A percentile compares a stretch with the other conserved stretches of the same genome.
phyloP scores from a whole-genome alignment of 2,329 filamentous ascomycete genomes.

The Periglandula ipomoeae region DNA sequence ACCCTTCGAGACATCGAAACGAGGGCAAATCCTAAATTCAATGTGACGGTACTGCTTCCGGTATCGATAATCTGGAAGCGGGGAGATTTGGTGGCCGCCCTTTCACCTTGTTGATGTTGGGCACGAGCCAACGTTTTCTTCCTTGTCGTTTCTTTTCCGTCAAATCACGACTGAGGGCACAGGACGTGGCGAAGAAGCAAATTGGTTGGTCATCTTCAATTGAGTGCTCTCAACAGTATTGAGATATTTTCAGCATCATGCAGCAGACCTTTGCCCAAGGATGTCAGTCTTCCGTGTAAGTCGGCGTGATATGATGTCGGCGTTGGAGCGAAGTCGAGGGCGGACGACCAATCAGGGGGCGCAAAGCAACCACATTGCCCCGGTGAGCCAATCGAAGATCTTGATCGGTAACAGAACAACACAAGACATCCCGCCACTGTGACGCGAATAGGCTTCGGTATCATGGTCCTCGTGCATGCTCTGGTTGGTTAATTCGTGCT shows the following conservation, averaged over 20 bases:
- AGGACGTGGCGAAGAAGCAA: not conserved
- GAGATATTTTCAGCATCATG: not conserved
- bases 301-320: not conserved
- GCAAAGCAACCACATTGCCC: slow-evolving; percentile 7
- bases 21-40: not conserved
- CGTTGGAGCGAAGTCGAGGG: not conserved
- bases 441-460: not conserved
- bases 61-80: not conserved
- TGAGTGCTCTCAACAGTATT: not conserved
- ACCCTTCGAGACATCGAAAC: not conserved
- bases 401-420: not conserved
- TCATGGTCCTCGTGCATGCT: not conserved
- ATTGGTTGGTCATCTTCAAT: too few relatives aligned
- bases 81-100: not conserved
- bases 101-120: too few relatives aligned
- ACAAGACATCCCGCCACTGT: not conserved
- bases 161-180: not conserved
- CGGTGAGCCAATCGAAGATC: slow-evolving; percentile 7
- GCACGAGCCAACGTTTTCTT: too few relatives aligned
- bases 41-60: not conserved
- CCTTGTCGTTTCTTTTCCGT: not conserved
- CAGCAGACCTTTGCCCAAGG: not conserved
- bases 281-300: not conserved
- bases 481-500: too few relatives aligned
- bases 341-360: slow-evolving; percentile 8